Conservation (phyloP, 257 asterid genomes). For the Cruciata laevipes region DNA sequence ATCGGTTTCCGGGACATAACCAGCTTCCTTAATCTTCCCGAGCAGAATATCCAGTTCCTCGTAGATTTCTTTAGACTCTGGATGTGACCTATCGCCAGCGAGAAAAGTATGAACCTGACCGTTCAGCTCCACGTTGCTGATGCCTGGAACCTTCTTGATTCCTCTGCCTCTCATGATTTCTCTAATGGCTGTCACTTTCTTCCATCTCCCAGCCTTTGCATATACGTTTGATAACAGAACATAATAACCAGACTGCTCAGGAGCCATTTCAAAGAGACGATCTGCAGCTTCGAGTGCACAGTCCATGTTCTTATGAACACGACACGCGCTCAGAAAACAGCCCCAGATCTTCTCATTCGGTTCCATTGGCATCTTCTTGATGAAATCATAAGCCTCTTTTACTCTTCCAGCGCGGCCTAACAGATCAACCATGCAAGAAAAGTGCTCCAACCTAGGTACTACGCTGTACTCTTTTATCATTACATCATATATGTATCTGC, state of each 20-base stretch:
- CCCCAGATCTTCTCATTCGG: conserved; percentile 89
- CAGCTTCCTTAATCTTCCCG: conserved; percentile 70
- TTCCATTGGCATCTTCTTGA: conserved; percentile 49
- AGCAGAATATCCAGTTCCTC: conserved; percentile 56
- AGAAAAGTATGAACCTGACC: conserved; percentile 64
- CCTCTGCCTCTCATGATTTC: conserved; percentile 62
- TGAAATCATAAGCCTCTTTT: conserved; percentile 57
- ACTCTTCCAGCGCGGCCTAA: conserved; percentile 71
- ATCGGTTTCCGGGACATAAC: conserved; percentile 72
- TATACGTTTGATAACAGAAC: conserved; percentile 74
- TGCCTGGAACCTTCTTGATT: conserved; percentile 69
- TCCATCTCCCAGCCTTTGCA: conserved; percentile 89
- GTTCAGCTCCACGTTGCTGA: conserved; percentile 67
- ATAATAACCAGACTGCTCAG: conserved; percentile 70
- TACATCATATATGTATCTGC: conserved; percentile 38
- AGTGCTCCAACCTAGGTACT: conserved; percentile 72
- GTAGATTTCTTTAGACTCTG: conserved; percentile 51
- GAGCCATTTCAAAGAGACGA: conserved; percentile 62
- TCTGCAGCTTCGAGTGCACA: conserved; percentile 83
- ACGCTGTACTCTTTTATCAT: conserved; percentile 59
- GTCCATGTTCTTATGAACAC: conserved; percentile 58
- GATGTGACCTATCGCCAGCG: conserved; percentile 72
- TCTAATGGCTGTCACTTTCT: conserved; percentile 56
- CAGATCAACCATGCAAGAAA: conserved; percentile 79
- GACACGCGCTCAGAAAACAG: conserved; percentile 70